Percentiles rank a stretch among this genome's conserved stretches.
phyloP scores from a whole-genome alignment of 2,329 filamentous ascomycete species.

The Beauveria rudraprayagi region DNA sequence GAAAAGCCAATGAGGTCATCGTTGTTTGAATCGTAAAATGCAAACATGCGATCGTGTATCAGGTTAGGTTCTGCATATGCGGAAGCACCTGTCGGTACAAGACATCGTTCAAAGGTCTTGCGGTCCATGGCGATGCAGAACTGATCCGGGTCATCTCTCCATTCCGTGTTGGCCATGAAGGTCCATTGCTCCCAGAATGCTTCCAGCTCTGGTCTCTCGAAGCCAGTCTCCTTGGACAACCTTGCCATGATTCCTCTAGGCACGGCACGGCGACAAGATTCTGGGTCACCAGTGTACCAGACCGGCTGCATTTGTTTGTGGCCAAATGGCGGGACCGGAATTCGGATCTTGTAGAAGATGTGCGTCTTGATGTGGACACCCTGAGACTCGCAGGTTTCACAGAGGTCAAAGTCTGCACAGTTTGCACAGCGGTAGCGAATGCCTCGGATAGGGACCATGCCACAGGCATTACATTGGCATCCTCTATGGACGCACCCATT shows the following conservation, averaged over 20 bases:
- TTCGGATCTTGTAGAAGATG: constrained; percentile 90
- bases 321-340: constrained; percentile 79
- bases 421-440: constrained; percentile 92
- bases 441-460: constrained; percentile 79
- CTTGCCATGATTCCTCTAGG: constrained; percentile 58
- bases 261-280: constrained; percentile 60
- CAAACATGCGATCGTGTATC: constrained; percentile 93
- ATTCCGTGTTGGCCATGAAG: constrained; percentile 82
- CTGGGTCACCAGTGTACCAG: constrained; percentile 84
- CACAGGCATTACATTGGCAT: constrained; percentile 85
- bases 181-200: constrained; percentile 96
- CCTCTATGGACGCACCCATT: constrained; percentile 90
- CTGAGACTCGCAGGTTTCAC: constrained; percentile 81
- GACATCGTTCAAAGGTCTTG: constrained; percentile 83
- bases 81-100: constrained; percentile 77
- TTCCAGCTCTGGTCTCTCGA: constrained; percentile 82
- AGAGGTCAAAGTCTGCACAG: constrained; percentile 92
- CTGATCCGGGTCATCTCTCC: constrained; percentile 69
- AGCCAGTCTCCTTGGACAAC: constrained; percentile 62
- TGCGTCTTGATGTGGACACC: constrained; percentile 79
- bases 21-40: constrained; percentile 87
- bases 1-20: constrained; percentile 87
- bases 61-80: constrained; percentile 74
- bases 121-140: constrained; percentile 81
- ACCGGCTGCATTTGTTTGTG: constrained; percentile 72